phyloP scores from a whole-genome alignment of 805 yeast genomes.

The Yarrowia yakushimensis region DNA sequence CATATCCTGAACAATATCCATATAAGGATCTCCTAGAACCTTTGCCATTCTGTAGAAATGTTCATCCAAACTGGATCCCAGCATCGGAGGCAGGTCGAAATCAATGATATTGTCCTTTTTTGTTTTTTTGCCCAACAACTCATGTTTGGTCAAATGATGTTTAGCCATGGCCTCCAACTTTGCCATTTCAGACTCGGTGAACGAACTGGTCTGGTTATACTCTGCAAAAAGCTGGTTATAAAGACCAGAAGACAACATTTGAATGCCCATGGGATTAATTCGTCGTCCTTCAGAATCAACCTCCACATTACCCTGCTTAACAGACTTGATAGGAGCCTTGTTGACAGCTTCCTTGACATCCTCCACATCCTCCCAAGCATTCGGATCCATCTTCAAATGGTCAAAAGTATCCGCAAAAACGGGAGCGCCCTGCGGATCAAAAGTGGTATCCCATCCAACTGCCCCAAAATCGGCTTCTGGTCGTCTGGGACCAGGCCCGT shows the following conservation, averaged over 20 bases:
- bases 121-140: slow-evolving; percentile 73
- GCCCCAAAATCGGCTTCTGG: neutral
- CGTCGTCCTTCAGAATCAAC: slow-evolving; percentile 36
- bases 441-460: neutral
- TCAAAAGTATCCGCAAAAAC: neutral
- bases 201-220: neutral
- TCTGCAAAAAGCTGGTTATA: slow-evolving; percentile 31
- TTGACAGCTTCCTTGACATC: neutral
- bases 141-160: slow-evolving; percentile 56
- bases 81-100: slow-evolving; percentile 62
- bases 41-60: slow-evolving; percentile 73
- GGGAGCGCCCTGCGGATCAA: neutral
- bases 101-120: slow-evolving; percentile 49
- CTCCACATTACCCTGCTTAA: neutral
- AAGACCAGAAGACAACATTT: slow-evolving; percentile 32
- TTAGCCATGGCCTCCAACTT: slow-evolving; percentile 53
- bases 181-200: neutral
- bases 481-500: neutral
- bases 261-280: slow-evolving; percentile 38
- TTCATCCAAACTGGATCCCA: slow-evolving; percentile 71
- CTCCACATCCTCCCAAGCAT: slow-evolving; percentile 14
- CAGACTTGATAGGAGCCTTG: neutral
- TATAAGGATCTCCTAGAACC: slow-evolving; percentile 57
- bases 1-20: slow-evolving; percentile 49
- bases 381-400: neutral